A percentile compares a stretch with the other conserved stretches of the same genome.
Evolutionary conservation across 2,329 filamentous ascomycete genomes (phyloP).

Genomic region (Verticillium nonalfalfae): DNA sequence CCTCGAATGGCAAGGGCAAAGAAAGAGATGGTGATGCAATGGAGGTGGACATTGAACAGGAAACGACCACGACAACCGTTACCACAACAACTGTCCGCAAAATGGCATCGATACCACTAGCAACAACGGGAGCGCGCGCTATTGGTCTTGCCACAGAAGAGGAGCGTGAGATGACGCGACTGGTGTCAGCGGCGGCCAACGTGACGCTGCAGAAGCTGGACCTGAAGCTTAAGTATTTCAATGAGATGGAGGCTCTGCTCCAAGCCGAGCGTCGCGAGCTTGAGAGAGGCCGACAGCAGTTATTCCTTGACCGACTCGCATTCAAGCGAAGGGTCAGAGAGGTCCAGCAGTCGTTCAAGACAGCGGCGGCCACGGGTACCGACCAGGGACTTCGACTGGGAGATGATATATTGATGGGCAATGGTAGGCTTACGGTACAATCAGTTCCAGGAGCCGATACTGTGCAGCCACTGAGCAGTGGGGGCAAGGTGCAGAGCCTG

Average conservation of each 20-base stretch:
- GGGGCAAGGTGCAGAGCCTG: constrained; percentile 50
- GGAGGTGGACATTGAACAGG: constrained; percentile 54
- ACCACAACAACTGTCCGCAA: constrained; percentile 40
- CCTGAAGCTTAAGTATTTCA: constrained; percentile 91
- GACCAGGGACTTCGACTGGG: constrained; percentile 43
- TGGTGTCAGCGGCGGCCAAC: constrained; percentile 89
- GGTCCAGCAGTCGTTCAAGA: constrained; percentile 68
- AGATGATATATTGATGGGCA: constrained; percentile 39
- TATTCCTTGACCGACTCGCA: constrained; percentile 85
- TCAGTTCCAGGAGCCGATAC: constrained; percentile 31
- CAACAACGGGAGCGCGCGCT: constrained; percentile 77
- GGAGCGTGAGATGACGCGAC: constrained; percentile 90
- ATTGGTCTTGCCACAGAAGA: constrained; percentile 90
- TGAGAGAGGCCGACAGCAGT: constrained; percentile 83
- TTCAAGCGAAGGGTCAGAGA: constrained; percentile 85
- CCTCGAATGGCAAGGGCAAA: constrained; percentile 50
- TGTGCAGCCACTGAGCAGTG: constrained; percentile 48
- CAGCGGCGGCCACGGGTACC: constrained; percentile 40
- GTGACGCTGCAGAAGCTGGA: constrained; percentile 93
- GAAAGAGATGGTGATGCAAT: constrained; percentile 53
- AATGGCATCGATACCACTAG: constrained; percentile 70
- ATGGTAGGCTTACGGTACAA: constrained; percentile 48
- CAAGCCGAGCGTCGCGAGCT: constrained; percentile 90
- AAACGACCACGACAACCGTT: constrained; percentile 41
- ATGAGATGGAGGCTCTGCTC: constrained; percentile 88